Evolutionary conservation across 2,329 filamentous ascomycete species (phyloP), one percentile per base, ranked within the genome.

Genomic region (Diaporthe sp.): DNA sequence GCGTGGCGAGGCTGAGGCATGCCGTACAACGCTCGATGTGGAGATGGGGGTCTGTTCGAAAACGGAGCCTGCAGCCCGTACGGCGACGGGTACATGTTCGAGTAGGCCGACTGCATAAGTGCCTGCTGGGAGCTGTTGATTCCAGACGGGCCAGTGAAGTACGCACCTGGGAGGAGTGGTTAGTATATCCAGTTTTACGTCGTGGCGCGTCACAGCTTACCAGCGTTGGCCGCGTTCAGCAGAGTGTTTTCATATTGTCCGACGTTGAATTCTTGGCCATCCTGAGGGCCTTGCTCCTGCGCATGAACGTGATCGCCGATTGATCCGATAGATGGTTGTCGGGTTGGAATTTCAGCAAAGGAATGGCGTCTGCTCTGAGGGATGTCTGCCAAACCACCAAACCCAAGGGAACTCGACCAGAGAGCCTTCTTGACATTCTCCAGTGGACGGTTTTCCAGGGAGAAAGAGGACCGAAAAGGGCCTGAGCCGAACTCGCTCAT

Each of bases 351-450:
- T 78, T 92, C 92, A 69, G 91, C 94, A 80, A 97, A 94, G 1
- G 94, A 96, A 82, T 96, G 94, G 37, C 94, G 91, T 74, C 94
- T 90, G 78, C 93, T 95, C 79, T 95, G 93, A 17, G 92, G 90
- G 39, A 91, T 86, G 75, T 94, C 92, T 5, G 86, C 87, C 32
- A 90, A 77, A 22, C 88, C 87, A 58, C 89, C 88, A 80, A 94
- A 93, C 1, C 90, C 91, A n/a, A 92, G 87, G 8, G 92, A 91
- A 78, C 89, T 93, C 77, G 94, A 92, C 93, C 93, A 95, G 75
- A 91, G 89, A 5, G 88, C 91, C 79, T 91, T 92, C 82, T 92
- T 93, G 12, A 93, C 86, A 77, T 89, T 91, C 75, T 93, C 92
- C 13, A 90, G 80, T 78, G 92, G 92, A 73, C 91, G 86, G 73